Base-by-base conservation (phyloP, 2,329 filamentous ascomycete genomes). In the Stromatinia cepivora region DNA sequence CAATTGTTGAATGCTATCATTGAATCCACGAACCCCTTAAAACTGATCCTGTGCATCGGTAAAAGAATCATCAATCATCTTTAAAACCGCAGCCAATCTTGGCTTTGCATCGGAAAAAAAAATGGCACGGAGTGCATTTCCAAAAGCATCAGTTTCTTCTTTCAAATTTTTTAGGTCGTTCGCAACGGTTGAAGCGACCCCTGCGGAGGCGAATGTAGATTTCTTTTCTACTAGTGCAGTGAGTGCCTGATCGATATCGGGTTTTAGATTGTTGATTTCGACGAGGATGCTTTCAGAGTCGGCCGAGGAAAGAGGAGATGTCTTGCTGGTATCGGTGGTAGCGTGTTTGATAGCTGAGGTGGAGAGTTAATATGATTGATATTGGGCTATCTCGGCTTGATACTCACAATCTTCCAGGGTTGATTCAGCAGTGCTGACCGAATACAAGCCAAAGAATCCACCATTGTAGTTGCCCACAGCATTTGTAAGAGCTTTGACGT, bases 401-500 rank as follows among this genome's bases (percentile, higher is more conserved):
- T 36, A 36, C 64, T 36, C 31, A 72, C 42, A 13, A 69, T 34
- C 46, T 28, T 69, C 72, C 17, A 74, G 61, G 1, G 36, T 69
- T 22, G 20, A 39, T 63, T 71, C 66, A 1, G 72, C 56, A 11
- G 15, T 70, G 20, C 22, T 54, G 46, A 73, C 50, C 25, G 70
- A 31, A 17, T 71, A 42, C 15, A 70, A 66, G 3, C 45, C 53
- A 1, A 71, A 45, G 9, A 73, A 17, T n/a, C 70, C 72, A 36
- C 72, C 70, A 31, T 66, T 72, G 70, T 82, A 82, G 61, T 77
- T 76, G 25, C 77, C 75, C 31, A 82, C 82, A 42, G 83, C 82
- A 17, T 78, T 74, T 75, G 83, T 83, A 63, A 82, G 84, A 25
- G 82, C 82, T 70, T 81, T 82, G 59, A 78, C 75, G 71, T 83